A percentile compares a stretch with the other conserved stretches of the same genome.
Evolutionary conservation across 106 monocot species (phyloP).

Genomic region (Chionographis japonica): DNA sequence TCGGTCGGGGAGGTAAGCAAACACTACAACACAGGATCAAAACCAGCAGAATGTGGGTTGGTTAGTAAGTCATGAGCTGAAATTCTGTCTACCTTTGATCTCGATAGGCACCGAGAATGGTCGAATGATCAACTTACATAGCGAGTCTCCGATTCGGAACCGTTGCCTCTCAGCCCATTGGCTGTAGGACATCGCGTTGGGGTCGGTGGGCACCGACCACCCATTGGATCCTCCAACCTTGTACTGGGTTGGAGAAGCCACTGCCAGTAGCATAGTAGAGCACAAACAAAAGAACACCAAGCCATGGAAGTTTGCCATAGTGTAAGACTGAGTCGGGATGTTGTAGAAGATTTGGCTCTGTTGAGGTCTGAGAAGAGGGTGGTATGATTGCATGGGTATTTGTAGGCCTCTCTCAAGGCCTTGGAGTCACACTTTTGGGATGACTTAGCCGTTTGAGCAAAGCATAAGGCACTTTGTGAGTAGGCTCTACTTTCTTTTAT

Average conservation of each 20-base stretch:
- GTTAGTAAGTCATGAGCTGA: too few relatives aligned
- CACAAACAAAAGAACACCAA: conserved; percentile 17
- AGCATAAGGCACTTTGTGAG: conserved; percentile 16
- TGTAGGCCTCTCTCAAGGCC: not conserved
- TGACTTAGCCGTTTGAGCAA: conserved; percentile 13
- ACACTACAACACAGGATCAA: conserved; percentile 4
- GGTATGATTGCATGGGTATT: not conserved
- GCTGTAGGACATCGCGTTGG: conserved; percentile 17
- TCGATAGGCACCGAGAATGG: too few relatives aligned
- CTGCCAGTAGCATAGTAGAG: conserved; percentile 8
- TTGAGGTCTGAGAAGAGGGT: not conserved
- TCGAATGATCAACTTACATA: conserved; percentile 1
- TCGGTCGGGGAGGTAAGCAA: conserved; percentile 21
- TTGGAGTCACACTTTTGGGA: not conserved
- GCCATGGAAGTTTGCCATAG: conserved; percentile 5
- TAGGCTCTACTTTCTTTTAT: not conserved
- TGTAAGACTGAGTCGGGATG: not conserved
- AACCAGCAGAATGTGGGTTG: not conserved
- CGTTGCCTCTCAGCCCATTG: conserved; percentile 16
- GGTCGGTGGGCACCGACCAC: conserved; percentile 30
- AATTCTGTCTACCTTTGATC: too few relatives aligned
- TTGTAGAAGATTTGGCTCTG: not conserved
- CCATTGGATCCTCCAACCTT: conserved; percentile 46
- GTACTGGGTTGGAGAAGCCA: conserved; percentile 34
- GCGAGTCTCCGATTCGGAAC: conserved; percentile 7